A percentile compares a stretch with the other conserved stretches of the same genome.
Conservation (phyloP, 2,329 filamentous ascomycete genomes). For the Fusarium buharicum region DNA sequence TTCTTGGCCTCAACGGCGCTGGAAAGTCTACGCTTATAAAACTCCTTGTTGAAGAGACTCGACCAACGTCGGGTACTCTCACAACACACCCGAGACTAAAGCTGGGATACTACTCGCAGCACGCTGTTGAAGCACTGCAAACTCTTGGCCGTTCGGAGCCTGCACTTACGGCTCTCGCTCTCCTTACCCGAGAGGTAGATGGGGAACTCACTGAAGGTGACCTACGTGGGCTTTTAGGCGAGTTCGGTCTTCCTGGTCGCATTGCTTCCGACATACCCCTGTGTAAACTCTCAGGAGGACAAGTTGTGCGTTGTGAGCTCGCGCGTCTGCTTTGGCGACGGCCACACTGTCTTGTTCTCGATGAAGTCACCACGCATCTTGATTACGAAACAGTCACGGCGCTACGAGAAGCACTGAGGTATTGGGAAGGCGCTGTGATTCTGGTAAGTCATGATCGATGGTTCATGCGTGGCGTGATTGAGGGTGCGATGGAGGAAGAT, state of each 20-base stretch:
- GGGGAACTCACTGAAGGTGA: constrained; percentile 71
- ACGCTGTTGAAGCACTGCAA: constrained; percentile 77
- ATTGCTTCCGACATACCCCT: constrained; percentile 79
- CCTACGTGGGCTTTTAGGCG: constrained; percentile 71
- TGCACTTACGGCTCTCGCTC: constrained; percentile 70
- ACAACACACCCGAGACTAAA: constrained; percentile 74
- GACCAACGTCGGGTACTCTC: constrained; percentile 70
- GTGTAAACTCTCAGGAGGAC: constrained; percentile 79
- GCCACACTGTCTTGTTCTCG: constrained; percentile 79
- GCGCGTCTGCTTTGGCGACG: constrained; percentile 74
- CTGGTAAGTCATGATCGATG: constrained; percentile 86
- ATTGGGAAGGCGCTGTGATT: constrained; percentile 79
- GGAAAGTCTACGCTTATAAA: constrained; percentile 84
- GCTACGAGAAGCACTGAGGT: constrained; percentile 71
- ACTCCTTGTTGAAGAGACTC: constrained; percentile 70
- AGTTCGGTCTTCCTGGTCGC: constrained; percentile 75
- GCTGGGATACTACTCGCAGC: constrained; percentile 82
- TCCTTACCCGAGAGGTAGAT: constrained; percentile 67
- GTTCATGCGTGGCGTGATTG: constrained; percentile 77
- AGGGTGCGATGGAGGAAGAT: constrained; percentile 52
- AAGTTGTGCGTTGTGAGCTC: constrained; percentile 74
- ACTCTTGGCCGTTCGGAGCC: constrained; percentile 60
- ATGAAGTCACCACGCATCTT: constrained; percentile 86
- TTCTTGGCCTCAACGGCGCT: constrained; percentile 82
- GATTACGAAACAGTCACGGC: constrained; percentile 84